A percentile compares a stretch with the other conserved stretches of the same genome.
Conservation (phyloP, 73 alveolate species). For the Tetrahymena malaccensis region DNA sequence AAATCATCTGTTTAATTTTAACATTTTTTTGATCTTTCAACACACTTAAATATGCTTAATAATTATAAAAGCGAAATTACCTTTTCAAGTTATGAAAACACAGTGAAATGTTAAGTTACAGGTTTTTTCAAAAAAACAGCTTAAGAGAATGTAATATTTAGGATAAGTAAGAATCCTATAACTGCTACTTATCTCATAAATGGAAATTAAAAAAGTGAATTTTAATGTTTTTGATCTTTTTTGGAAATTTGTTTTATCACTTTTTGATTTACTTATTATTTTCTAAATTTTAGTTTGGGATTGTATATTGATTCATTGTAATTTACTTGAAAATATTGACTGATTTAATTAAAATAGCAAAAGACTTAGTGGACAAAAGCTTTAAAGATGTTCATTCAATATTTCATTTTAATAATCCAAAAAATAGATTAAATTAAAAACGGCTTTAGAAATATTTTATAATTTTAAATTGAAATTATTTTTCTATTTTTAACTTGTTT, state of each 20-base stretch:
- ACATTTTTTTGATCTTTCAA: no score
- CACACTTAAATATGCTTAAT: no score
- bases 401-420: not conserved
- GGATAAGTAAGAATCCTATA: not conserved
- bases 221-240: not conserved
- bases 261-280: not conserved
- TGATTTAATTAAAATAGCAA: not conserved
- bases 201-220: not conserved
- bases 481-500: no score
- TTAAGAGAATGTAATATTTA: not conserved
- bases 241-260: not conserved
- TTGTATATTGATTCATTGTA: not conserved
- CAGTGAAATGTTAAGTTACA: not conserved
- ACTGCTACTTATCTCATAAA: not conserved
- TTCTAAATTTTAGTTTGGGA: not conserved
- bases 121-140: not conserved
- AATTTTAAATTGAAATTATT: not conserved
- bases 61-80: not conserved
- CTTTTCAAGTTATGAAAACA: not conserved
- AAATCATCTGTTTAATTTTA: no score
- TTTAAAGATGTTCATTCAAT: not conserved
- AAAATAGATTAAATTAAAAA: not conserved
- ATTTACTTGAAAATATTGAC: not conserved
- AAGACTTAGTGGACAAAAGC: not conserved
- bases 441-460: not conserved